Conservation (phyloP, 2,329 filamentous ascomycete species). For the Macrophomina tecta region DNA sequence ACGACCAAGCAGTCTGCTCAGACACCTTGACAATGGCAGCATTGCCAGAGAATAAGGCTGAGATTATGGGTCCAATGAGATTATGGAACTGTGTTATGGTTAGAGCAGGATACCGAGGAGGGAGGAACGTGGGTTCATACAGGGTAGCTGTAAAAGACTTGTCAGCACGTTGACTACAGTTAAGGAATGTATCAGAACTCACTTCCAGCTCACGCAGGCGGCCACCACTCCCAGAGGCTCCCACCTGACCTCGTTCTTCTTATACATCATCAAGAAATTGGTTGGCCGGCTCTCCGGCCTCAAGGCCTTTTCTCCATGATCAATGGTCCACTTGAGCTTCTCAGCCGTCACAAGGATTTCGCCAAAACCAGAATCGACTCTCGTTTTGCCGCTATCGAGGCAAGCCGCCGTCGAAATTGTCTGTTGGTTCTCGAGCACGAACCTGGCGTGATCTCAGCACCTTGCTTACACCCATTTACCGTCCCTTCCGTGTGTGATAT, state of each 20-base stretch:
- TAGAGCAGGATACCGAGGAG: neutral
- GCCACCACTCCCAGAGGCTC: conserved; percentile 93
- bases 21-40: conserved; percentile 92
- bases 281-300: conserved; percentile 76
- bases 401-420: conserved; percentile 84
- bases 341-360: conserved; percentile 94
- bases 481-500: neutral
- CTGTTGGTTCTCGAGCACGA: conserved; percentile 87
- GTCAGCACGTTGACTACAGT: conserved; percentile 13
- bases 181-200: conserved; percentile 43
- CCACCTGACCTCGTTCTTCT: conserved; percentile 87
- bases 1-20: conserved; percentile 94
- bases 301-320: conserved; percentile 85
- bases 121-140: conserved; percentile 37
- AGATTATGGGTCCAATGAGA: conserved; percentile 87
- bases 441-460: conserved; percentile 46
- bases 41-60: conserved; percentile 88
- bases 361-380: conserved; percentile 90
- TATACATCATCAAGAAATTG: conserved; percentile 94
- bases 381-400: conserved; percentile 94
- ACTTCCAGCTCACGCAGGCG: conserved; percentile 96
- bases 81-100: conserved; percentile 79
- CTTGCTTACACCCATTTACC: neutral
- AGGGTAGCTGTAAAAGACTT: conserved; percentile 46
- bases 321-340: conserved; percentile 92